These are phyloP conservation scores for Fusarium mexicanum DNA, from an alignment of 2,329 filamentous ascomycete species.

Conservation along the genomic window DNA sequence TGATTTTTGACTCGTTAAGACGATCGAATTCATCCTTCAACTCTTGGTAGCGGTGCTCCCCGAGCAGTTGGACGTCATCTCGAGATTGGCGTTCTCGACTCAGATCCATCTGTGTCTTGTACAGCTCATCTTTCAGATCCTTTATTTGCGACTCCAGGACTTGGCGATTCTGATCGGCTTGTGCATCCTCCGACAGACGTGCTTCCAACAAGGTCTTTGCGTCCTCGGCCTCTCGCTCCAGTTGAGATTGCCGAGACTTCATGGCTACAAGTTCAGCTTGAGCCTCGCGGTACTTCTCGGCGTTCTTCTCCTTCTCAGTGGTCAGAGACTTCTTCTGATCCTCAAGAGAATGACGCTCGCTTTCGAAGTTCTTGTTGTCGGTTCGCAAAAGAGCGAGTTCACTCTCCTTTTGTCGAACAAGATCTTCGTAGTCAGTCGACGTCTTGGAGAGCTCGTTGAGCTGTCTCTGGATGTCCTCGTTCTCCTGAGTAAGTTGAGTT, in stretches of 20 bases:
- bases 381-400: constrained; percentile 86
- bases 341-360: constrained; percentile 81
- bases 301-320: constrained; percentile 81
- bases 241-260: constrained; percentile 82
- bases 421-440: constrained; percentile 93
- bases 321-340: constrained; percentile 78
- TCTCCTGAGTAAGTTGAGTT: constrained; percentile 80
- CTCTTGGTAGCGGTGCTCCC: constrained; percentile 85
- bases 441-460: constrained; percentile 88
- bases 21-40: constrained; percentile 86
- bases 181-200: constrained; percentile 87
- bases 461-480: constrained; percentile 83
- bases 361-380: constrained; percentile 84
- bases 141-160: constrained; percentile 88
- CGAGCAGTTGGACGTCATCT: constrained; percentile 90
- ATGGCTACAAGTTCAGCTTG: constrained; percentile 90
- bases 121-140: constrained; percentile 86
- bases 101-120: constrained; percentile 85
- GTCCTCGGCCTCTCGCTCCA: constrained; percentile 89
- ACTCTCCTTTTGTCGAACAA: constrained; percentile 92
- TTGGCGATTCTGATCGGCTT: constrained; percentile 82
- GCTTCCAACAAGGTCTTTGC: constrained; percentile 87
- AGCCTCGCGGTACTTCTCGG: constrained; percentile 79
- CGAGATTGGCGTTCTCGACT: constrained; percentile 92
- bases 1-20: constrained; percentile 94